Conservation (phyloP, 2,329 filamentous ascomycete species). For the Pyrenophora tritici-repentis region DNA sequence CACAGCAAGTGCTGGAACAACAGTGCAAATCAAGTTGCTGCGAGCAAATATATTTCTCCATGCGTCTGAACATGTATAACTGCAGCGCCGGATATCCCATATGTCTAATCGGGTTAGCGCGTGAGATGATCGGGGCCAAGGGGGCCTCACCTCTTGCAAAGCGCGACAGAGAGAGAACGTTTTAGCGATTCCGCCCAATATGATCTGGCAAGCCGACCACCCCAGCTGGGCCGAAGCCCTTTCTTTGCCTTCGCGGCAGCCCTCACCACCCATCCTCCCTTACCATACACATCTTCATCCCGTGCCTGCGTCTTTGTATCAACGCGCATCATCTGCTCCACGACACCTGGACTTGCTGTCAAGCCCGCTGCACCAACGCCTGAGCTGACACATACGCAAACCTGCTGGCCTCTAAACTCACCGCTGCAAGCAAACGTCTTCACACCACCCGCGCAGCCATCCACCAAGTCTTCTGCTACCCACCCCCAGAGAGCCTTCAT, state of each 20-base stretch:
- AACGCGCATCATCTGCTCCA: constrained; percentile 6
- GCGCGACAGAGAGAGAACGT: constrained; percentile 14
- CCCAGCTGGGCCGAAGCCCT: constrained; percentile 17
- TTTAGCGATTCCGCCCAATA: constrained; percentile 18
- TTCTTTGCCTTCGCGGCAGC: constrained; percentile 14
- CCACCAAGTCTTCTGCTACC: constrained; percentile 15
- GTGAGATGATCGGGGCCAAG: not conserved
- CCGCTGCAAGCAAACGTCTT: constrained; percentile 8
- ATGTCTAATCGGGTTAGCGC: constrained; percentile 4
- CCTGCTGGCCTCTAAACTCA: constrained; percentile 11
- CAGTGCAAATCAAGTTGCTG: too few relatives aligned
- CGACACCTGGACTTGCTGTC: constrained; percentile 8
- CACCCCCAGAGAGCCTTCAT: constrained; percentile 12
- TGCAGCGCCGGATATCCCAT: not conserved
- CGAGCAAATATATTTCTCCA: not conserved
- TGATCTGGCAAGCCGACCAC: constrained; percentile 15
- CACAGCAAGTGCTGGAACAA: not conserved
- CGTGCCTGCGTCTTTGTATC: constrained; percentile 1
- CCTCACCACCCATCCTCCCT: constrained; percentile 10
- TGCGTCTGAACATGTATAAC: not conserved
- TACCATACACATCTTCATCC: constrained; percentile 3
- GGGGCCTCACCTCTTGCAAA: constrained; percentile 13
- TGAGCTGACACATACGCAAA: constrained; percentile 11
- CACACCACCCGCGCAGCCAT: constrained; percentile 16
- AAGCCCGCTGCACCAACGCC: constrained; percentile 7